phyloP scores from a whole-genome alignment of 2,329 filamentous ascomycete species.

The Colletotrichum endophyticum region DNA sequence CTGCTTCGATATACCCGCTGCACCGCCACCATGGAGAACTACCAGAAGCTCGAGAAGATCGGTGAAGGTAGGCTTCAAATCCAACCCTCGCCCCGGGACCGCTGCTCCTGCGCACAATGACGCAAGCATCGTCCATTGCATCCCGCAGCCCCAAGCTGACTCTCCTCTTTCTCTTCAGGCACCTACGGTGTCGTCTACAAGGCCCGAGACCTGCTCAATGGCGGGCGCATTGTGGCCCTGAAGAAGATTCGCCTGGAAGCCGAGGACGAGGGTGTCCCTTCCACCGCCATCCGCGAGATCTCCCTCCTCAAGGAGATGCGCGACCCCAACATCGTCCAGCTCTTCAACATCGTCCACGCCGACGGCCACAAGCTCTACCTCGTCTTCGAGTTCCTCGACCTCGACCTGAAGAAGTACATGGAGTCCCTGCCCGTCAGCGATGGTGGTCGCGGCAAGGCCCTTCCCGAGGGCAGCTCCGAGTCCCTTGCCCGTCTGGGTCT shows the following conservation, averaged over 20 bases:
- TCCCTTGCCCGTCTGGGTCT: slow-evolving; percentile 72
- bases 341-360: slow-evolving; percentile 92
- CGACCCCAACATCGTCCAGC: slow-evolving; percentile 85
- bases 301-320: slow-evolving; percentile 94
- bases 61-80: slow-evolving; percentile 76
- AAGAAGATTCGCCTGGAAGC: slow-evolving; percentile 97
- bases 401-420: slow-evolving; percentile 97
- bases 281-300: slow-evolving; percentile 92
- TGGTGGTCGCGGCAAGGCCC: slow-evolving; percentile 82
- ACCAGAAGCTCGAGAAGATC: slow-evolving; percentile 96
- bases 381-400: slow-evolving; percentile 89
- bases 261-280: slow-evolving; percentile 92
- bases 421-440: slow-evolving; percentile 84
- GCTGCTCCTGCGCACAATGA: background rate
- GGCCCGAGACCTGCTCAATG: slow-evolving; percentile 81
- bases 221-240: slow-evolving; percentile 85
- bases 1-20: background rate
- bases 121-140: background rate
- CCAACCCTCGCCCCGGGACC: background rate
- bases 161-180: slow-evolving; percentile 55
- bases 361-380: slow-evolving; percentile 95
- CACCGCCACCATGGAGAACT: slow-evolving; percentile 78
- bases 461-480: slow-evolving; percentile 76
- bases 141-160: background rate
- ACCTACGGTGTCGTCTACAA: slow-evolving; percentile 97